Evolutionary conservation across 441 rosid species (phyloP).

Genomic region (Eutrema salsugineum): DNA sequence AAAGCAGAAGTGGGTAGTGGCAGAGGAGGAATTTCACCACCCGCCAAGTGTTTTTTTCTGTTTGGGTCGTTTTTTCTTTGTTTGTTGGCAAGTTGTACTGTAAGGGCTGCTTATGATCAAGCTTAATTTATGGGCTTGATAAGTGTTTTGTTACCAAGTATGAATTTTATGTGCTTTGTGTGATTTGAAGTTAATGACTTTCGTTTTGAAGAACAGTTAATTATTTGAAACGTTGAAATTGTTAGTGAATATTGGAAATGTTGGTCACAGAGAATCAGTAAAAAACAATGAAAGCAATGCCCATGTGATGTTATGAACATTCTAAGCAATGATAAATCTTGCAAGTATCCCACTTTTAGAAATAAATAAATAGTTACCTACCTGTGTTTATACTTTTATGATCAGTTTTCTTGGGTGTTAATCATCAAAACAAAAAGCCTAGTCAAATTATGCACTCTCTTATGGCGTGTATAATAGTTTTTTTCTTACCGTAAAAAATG

Average conservation of each 20-base stretch:
- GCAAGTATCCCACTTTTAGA: too few species aligned
- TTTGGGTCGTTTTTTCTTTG: not conserved
- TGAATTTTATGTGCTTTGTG: not conserved
- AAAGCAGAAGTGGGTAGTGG: slow-evolving; percentile 28
- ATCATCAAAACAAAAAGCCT: too few species aligned
- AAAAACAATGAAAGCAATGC: not conserved
- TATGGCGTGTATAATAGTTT: too few species aligned
- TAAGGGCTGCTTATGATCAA: not conserved
- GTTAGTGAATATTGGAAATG: not conserved
- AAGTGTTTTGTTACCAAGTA: not conserved
- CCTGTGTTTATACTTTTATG: too few species aligned
- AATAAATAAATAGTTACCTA: too few species aligned
- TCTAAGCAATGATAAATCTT: not conserved
- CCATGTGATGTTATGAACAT: not conserved
- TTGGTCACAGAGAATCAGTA: not conserved
- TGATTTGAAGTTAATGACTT: not conserved
- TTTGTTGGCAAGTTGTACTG: not conserved
- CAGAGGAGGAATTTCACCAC: slow-evolving; percentile 27
- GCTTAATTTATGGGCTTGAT: not conserved
- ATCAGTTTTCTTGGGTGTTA: too few species aligned
- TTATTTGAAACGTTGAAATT: not conserved
- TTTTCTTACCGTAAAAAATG: too few species aligned
- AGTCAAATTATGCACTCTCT: too few species aligned
- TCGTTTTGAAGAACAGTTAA: not conserved
- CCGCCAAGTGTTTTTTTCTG: slow-evolving; percentile 16